These are phyloP conservation scores for Peronospora belbahrii DNA, from an alignment of 352 stramenopile species.

Conservation along the genomic window DNA sequence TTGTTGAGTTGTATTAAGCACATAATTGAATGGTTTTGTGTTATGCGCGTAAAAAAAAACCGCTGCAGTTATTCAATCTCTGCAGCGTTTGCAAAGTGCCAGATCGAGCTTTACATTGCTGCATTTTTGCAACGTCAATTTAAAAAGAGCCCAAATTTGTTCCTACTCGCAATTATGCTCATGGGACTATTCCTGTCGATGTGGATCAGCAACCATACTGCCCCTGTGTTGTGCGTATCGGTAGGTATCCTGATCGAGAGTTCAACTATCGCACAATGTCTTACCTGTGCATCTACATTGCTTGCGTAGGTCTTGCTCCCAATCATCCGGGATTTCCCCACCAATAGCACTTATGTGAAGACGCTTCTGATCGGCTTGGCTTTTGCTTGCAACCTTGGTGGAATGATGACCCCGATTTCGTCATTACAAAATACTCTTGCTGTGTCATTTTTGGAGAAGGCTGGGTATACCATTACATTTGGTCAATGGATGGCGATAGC, in stretches of 20 bases:
- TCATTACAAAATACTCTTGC: constrained; percentile 86
- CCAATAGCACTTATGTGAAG: constrained; percentile 82
- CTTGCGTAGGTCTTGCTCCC: constrained; percentile 51
- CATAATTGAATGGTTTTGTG: not conserved
- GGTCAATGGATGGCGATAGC: constrained; percentile 87
- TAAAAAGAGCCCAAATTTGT: constrained; percentile 85
- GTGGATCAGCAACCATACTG: constrained; percentile 92
- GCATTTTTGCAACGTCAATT: constrained; percentile 84
- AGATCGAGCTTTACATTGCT: constrained; percentile 89
- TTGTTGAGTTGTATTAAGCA: not conserved
- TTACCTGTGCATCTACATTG: not conserved
- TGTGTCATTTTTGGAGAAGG: constrained; percentile 82
- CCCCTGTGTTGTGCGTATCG: constrained; percentile 88
- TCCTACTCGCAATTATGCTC: constrained; percentile 89
- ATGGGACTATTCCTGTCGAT: constrained; percentile 90
- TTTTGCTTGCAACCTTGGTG: constrained; percentile 90
- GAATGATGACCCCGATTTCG: constrained; percentile 92
- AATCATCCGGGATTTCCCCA: constrained; percentile 86
- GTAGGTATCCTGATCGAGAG: constrained; percentile 22
- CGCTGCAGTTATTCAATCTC: constrained; percentile 72
- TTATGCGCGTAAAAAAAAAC: not conserved
- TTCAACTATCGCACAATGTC: not conserved
- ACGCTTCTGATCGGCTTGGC: constrained; percentile 87
- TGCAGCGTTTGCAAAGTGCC: constrained; percentile 85
- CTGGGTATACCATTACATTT: constrained; percentile 84